Conservation (phyloP, 108 stramenopile species). For the Seminavis robusta region DNA sequence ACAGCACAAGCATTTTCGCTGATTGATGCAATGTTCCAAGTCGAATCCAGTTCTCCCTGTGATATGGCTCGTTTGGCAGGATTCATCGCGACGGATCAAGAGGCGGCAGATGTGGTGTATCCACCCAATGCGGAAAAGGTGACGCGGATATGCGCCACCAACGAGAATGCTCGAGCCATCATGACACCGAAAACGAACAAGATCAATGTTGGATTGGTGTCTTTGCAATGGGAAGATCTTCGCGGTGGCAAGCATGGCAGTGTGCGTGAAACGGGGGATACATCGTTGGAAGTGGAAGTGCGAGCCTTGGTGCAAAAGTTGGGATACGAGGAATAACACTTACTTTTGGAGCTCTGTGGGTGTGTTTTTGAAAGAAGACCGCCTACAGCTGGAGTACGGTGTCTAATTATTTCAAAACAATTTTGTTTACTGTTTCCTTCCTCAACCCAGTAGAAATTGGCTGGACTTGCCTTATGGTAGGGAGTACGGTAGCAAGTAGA, state of each 20-base stretch:
- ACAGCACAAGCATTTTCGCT: conserved; percentile 20
- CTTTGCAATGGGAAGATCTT: conserved; percentile 46
- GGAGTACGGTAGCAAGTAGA: too few relatives aligned
- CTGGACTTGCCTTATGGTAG: too few relatives aligned
- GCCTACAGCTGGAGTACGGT: too few relatives aligned
- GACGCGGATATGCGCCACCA: conserved; percentile 15
- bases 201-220: conserved; percentile 16
- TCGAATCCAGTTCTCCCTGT: conserved; percentile 39
- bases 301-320: too few relatives aligned
- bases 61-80: conserved; percentile 49
- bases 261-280: conserved; percentile 26
- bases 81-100: conserved; percentile 17
- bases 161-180: not conserved
- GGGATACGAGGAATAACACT: too few relatives aligned
- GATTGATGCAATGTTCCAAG: conserved; percentile 29
- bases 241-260: conserved; percentile 44
- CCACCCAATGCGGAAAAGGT: conserved; percentile 32
- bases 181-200: conserved; percentile 27
- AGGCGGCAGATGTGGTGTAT: conserved; percentile 27
- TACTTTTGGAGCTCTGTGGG: too few relatives aligned
- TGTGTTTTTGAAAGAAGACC: too few relatives aligned
- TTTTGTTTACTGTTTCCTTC: too few relatives aligned
- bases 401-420: too few relatives aligned
- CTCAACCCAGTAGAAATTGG: too few relatives aligned
- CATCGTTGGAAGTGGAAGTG: too few relatives aligned